phyloP scores from a whole-genome alignment of 2,329 filamentous ascomycete species.

The Zelopaecilomyces penicillatus region DNA sequence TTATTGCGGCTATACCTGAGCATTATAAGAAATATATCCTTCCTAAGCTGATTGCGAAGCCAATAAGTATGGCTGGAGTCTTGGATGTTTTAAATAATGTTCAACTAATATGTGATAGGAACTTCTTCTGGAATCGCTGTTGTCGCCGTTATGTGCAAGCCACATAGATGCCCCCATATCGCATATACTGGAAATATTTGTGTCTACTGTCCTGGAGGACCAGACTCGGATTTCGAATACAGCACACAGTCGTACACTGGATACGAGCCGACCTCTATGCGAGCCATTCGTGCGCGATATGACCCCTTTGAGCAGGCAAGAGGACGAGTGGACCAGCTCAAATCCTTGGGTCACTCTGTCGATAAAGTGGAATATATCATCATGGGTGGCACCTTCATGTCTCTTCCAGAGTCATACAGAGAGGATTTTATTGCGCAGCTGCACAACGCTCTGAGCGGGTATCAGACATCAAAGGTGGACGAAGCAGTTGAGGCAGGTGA shows the following conservation, averaged over 20 bases:
- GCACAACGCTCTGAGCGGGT: slow-evolving; percentile 93
- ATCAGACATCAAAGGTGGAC: slow-evolving; percentile 88
- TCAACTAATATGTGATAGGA: slow-evolving; percentile 38
- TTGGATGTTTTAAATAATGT: not conserved
- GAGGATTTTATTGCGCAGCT: slow-evolving; percentile 92
- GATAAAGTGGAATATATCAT: slow-evolving; percentile 99
- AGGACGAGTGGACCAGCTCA: slow-evolving; percentile 93
- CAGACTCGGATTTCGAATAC: slow-evolving; percentile 98
- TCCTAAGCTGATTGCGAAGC: slow-evolving; percentile 92
- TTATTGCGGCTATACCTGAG: slow-evolving; percentile 97
- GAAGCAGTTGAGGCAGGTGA: slow-evolving; percentile 91
- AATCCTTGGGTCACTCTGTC: slow-evolving; percentile 88
- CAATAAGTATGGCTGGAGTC: slow-evolving; percentile 55
- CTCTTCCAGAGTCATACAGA: slow-evolving; percentile 76
- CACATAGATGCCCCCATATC: slow-evolving; percentile 94
- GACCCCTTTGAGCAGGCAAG: slow-evolving; percentile 97
- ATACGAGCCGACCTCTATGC: slow-evolving; percentile 97
- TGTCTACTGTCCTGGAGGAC: slow-evolving; percentile 95
- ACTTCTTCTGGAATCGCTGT: slow-evolving; percentile 96
- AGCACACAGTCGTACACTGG: slow-evolving; percentile 98
- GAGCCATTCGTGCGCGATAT: slow-evolving; percentile 91
- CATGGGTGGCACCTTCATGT: slow-evolving; percentile 99
- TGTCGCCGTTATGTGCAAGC: slow-evolving; percentile 99
- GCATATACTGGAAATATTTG: slow-evolving; percentile 98
- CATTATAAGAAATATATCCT: slow-evolving; percentile 99